A percentile compares a stretch with the other conserved stretches of the same genome.
Conservation (phyloP, 2,329 filamentous ascomycete genomes). For the Simplicillium sp. region DNA sequence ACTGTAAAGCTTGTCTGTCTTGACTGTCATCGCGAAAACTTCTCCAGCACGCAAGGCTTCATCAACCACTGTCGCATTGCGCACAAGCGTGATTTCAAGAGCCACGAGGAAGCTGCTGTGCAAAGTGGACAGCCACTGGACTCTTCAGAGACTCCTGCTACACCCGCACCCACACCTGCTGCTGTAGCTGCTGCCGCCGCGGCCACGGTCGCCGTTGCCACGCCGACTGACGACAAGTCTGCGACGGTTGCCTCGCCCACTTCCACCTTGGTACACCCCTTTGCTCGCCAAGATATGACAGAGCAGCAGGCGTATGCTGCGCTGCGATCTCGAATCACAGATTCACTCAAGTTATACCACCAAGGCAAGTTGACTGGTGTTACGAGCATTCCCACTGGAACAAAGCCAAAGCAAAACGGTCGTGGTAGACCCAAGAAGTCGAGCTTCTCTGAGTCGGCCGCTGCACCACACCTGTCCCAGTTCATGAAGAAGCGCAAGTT, state of each 20-base stretch:
- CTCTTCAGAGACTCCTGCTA: constrained; percentile 11
- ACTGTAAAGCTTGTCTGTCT: constrained; percentile 85
- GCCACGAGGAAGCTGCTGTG: constrained; percentile 86
- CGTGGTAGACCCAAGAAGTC: constrained; percentile 4
- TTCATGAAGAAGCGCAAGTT: constrained; percentile 55
- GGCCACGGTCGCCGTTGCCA: constrained; percentile 6
- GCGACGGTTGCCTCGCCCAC: constrained; percentile 7
- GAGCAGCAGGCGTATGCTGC: constrained; percentile 42
- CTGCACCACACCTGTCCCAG: constrained; percentile 58
- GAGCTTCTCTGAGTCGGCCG: constrained; percentile 32
- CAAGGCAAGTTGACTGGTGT: constrained; percentile 42
- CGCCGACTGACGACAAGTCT: constrained; percentile 32
- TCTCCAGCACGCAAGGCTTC: constrained; percentile 96
- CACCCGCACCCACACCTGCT: constrained; percentile 1
- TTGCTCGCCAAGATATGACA: constrained; percentile 32
- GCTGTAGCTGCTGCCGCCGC: constrained; percentile 1
- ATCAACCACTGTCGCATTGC: constrained; percentile 98
- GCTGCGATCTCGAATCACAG: constrained; percentile 42
- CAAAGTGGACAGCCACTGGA: constrained; percentile 80
- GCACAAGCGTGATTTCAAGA: constrained; percentile 88
- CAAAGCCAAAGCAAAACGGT: constrained; percentile 12
- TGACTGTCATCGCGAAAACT: constrained; percentile 82
- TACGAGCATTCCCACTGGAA: constrained; percentile 30
- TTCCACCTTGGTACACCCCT: constrained; percentile 20
- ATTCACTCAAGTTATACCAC: constrained; percentile 41